Evolutionary conservation across 768 basidiomycete species (phyloP), one percentile per base, ranked within the genome.

Genomic region (Kwoniella sp.): DNA sequence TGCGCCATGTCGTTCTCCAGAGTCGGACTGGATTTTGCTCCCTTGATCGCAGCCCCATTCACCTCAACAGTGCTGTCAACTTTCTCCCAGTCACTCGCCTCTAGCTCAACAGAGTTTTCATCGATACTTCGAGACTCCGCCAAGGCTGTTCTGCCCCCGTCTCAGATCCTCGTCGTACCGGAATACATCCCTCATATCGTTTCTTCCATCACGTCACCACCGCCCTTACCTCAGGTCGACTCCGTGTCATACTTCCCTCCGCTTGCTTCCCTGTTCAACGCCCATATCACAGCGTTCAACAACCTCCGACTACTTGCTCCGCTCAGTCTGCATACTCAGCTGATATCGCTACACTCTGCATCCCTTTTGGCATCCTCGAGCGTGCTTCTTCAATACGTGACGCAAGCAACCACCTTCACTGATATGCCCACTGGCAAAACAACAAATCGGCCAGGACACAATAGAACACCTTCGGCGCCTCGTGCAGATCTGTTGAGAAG

Each of bases 1-100:
- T 96, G 94, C 77, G 88, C 93, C 8, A 87, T 88, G 20, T 93
- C 93, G 0, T 96, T 96, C 74, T 85, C 91, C 0, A 87, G 93
- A n/a, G 86, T 95, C 17, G 95, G 95, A 0, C 85, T 95, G 72
- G 94, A 96, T 77, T 98, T 99, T 80, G 86, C 88, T 31, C 81
- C 84, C 0, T 81, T 89, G 20, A 82, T 96, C 30, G 85, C 85
- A 2, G 84, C 85, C n/a, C 82, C 90, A 2, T 88, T 93, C 76
- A 84, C 84, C 41, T 80, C 83, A 51, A 89, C 90, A 1, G 88
- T 93, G 12, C 77, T 85, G 2, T 78, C 82, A 28, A 85, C 86
- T 7, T 86, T 90, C 34, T 81, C 82, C 9, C 82, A 82, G 28
- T 87, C 88, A 45, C 79, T 90, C 53, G 75, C 78, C 7, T 78